Percentiles rank a stretch among this genome's conserved stretches.
Conservation (phyloP, 352 stramenopile genomes). For the Phytophthora cactorum region DNA sequence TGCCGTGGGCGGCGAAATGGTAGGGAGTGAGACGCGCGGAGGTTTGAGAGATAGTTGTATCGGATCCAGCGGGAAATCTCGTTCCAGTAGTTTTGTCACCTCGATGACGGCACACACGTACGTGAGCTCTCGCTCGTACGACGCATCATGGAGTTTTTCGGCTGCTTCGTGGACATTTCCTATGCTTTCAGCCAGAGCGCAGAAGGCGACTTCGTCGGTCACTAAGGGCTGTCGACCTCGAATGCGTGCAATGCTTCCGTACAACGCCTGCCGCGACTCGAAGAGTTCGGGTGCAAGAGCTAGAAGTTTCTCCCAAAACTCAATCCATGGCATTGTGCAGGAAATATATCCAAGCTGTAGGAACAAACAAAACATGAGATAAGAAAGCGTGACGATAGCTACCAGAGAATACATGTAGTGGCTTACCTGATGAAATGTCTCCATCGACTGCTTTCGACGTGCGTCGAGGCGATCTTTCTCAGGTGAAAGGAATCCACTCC, state of each 20-base stretch:
- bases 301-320: constrained; percentile 69
- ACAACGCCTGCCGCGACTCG: constrained; percentile 47
- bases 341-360: constrained; percentile 62
- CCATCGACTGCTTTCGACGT: constrained; percentile 69
- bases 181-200: constrained; percentile 60
- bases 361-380: neutral
- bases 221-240: constrained; percentile 47
- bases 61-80: constrained; percentile 22
- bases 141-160: constrained; percentile 59
- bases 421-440: constrained; percentile 51
- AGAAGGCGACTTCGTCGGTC: constrained; percentile 60
- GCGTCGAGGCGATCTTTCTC: constrained; percentile 54
- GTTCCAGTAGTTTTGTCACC: constrained; percentile 34
- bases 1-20: constrained; percentile 29
- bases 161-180: constrained; percentile 54
- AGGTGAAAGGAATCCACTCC: constrained; percentile 57
- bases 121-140: constrained; percentile 64
- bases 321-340: constrained; percentile 50
- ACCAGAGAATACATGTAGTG: neutral
- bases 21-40: constrained; percentile 36
- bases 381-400: neutral
- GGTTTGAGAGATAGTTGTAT: constrained; percentile 13
- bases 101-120: constrained; percentile 64
- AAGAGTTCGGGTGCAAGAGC: constrained; percentile 52
- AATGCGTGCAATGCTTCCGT: constrained; percentile 51